A percentile compares a stretch with the other conserved stretches of the same genome.
phyloP scores from a whole-genome alignment of 2,329 filamentous ascomycete species.

The Beauveria sp. region DNA sequence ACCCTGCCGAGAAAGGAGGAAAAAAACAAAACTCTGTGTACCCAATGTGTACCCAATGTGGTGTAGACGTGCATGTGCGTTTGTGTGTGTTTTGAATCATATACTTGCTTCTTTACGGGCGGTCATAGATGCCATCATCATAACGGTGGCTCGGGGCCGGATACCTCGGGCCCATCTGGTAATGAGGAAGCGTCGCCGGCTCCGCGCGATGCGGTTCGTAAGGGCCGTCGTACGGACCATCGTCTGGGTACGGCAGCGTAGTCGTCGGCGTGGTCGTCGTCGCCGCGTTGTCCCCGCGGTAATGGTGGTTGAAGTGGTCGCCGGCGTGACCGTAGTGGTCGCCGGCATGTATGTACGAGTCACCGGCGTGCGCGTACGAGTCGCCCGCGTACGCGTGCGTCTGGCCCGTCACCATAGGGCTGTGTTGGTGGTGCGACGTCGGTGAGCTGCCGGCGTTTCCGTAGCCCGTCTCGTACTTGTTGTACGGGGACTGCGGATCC shows the following conservation, averaged over 20 bases:
- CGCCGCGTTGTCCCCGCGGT: neutral
- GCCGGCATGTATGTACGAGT: constrained; percentile 8
- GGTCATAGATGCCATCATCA: constrained; percentile 30
- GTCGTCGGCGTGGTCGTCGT: neutral
- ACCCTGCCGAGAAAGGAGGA: too few species aligned
- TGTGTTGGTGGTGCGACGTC: neutral
- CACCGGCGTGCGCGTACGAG: constrained; percentile 7
- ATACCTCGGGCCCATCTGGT: constrained; percentile 6
- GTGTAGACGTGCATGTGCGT: neutral
- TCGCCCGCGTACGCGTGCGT: constrained; percentile 3
- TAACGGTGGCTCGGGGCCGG: constrained; percentile 25
- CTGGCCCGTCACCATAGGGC: neutral
- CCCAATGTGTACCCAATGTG: neutral
- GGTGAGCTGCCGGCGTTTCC: neutral
- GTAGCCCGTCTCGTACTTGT: constrained; percentile 18
- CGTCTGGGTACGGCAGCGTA: constrained; percentile 6
- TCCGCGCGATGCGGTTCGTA: neutral
- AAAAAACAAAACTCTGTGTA: neutral
- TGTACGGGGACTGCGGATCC: constrained; percentile 20
- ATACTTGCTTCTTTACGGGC: constrained; percentile 12
- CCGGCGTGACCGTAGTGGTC: constrained; percentile 8
- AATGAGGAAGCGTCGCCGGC: neutral
- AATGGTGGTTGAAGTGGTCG: neutral
- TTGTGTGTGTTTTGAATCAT: neutral
- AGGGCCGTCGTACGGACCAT: constrained; percentile 5